phyloP scores from a whole-genome alignment of 108 stramenopile genomes.

The Cyclotella baltica region DNA sequence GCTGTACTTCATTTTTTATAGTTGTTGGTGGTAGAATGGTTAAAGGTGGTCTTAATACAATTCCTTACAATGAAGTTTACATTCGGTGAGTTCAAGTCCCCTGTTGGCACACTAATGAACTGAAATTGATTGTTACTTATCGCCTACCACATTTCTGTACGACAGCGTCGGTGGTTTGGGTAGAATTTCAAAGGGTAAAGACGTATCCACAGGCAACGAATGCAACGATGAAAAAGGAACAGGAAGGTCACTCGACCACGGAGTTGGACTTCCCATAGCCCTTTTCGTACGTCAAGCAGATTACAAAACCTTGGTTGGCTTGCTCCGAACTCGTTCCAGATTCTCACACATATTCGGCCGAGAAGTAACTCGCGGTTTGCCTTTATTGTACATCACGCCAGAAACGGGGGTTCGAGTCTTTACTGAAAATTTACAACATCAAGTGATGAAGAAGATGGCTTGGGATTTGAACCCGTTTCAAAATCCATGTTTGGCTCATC shows the following conservation, averaged over 20 bases:
- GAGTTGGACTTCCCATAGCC: slow-evolving; percentile 85
- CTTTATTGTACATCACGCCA: slow-evolving; percentile 81
- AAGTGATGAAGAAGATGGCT: slow-evolving; percentile 78
- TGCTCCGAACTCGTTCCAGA: slow-evolving; percentile 81
- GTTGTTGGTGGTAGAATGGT: slow-evolving; percentile 68
- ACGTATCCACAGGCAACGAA: slow-evolving; percentile 55
- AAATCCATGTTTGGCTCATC: slow-evolving; percentile 74
- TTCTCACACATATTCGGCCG: slow-evolving; percentile 67
- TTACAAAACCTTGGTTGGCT: slow-evolving; percentile 76
- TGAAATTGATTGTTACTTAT: too few relatives aligned
- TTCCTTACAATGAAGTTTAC: slow-evolving; percentile 90
- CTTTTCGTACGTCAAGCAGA: slow-evolving; percentile 81
- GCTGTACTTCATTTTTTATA: background rate
- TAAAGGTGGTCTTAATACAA: slow-evolving; percentile 71
- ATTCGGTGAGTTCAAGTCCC: slow-evolving; percentile 21
- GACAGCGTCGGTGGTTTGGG: slow-evolving; percentile 81
- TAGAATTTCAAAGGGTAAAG: slow-evolving; percentile 61
- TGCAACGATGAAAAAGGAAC: slow-evolving; percentile 48
- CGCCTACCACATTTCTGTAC: slow-evolving; percentile 9
- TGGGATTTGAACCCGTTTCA: slow-evolving; percentile 87
- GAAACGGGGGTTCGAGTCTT: slow-evolving; percentile 76
- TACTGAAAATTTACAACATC: slow-evolving; percentile 70
- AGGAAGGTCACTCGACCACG: slow-evolving; percentile 75
- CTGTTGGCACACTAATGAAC: too few relatives aligned
- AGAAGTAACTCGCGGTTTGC: slow-evolving; percentile 62